A percentile compares a stretch with the other conserved stretches of the same genome.
These are phyloP conservation scores for Cyclotella cryptica DNA, from an alignment of 108 stramenopile genomes.

Conservation along the genomic window DNA sequence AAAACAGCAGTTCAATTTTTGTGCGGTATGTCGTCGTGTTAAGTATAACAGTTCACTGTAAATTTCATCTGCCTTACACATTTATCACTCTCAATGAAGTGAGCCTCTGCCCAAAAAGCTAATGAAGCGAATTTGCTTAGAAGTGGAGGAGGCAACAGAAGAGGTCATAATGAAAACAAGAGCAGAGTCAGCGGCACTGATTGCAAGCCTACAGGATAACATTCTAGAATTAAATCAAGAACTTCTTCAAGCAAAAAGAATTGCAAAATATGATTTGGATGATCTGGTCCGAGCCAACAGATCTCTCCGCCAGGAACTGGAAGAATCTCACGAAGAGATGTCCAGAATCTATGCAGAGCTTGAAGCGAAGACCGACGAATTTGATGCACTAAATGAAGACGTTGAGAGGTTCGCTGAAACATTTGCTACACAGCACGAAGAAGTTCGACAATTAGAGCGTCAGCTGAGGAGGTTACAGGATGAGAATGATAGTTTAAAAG, in stretches of 20 bases:
- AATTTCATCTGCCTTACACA: background rate
- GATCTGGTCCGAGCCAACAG: conserved; percentile 40
- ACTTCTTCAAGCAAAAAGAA: conserved; percentile 17
- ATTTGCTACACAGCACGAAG: conserved; percentile 38
- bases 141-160: conserved; percentile 26
- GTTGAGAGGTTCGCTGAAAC: conserved; percentile 46
- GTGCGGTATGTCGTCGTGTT: background rate
- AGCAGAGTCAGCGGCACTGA: conserved; percentile 23
- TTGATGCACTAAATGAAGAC: conserved; percentile 41
- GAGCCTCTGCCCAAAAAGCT: conserved; percentile 4
- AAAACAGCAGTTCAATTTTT: background rate
- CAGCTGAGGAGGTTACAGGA: conserved; percentile 22
- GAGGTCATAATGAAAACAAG: conserved; percentile 20
- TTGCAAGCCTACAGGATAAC: conserved; percentile 6
- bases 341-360: conserved; percentile 22
- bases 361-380: conserved; percentile 23
- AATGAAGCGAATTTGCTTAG: conserved; percentile 26
- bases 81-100: background rate
- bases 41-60: background rate
- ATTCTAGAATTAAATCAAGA: conserved; percentile 23
- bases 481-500: conserved; percentile 24
- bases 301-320: conserved; percentile 33
- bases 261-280: conserved; percentile 41
- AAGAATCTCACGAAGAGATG: conserved; percentile 20
- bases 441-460: conserved; percentile 24